phyloP scores from a whole-genome alignment of 2,329 filamentous ascomycete species.

The Penicillium brasilianum region DNA sequence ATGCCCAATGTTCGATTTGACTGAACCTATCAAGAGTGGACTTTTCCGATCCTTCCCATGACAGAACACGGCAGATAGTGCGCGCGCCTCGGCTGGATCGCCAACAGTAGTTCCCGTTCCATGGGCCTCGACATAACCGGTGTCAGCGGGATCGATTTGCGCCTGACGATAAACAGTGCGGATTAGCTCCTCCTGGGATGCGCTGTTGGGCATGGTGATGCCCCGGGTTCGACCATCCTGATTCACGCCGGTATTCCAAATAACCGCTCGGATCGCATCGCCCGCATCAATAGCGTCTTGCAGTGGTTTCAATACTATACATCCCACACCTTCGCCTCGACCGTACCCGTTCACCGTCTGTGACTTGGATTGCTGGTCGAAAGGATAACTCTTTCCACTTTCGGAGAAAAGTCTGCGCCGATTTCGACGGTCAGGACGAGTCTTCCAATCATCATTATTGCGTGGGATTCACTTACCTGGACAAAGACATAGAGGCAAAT shows the following conservation, averaged over 20 bases:
- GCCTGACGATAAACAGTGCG: conserved; percentile 44
- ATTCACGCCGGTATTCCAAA: conserved; percentile 30
- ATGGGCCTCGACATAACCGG: conserved; percentile 50
- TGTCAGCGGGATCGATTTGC: conserved; percentile 37
- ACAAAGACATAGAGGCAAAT: conserved; percentile 32
- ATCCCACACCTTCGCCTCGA: conserved; percentile 44
- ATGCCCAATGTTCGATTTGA: conserved; percentile 40
- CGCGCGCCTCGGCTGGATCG: conserved; percentile 39
- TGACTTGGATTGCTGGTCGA: conserved; percentile 23
- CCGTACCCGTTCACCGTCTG: conserved; percentile 35
- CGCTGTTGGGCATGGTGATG: conserved; percentile 34
- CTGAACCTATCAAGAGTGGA: conserved; percentile 35
- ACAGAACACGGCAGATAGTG: conserved; percentile 30
- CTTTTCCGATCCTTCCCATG: conserved; percentile 25
- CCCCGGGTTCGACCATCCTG: conserved; percentile 33
- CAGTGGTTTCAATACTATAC: conserved; percentile 33
- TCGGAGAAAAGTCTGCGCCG: conserved; percentile 28
- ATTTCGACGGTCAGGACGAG: neutral
- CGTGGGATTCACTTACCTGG: conserved; percentile 20
- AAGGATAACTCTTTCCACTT: conserved; percentile 33
- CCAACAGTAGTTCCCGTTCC: conserved; percentile 50
- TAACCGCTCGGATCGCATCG: conserved; percentile 30
- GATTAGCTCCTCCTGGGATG: conserved; percentile 49
- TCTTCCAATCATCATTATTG: neutral
- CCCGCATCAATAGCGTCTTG: conserved; percentile 34